Base-by-base conservation (phyloP, 768 basidiomycete species). In the Epithele typhae region DNA sequence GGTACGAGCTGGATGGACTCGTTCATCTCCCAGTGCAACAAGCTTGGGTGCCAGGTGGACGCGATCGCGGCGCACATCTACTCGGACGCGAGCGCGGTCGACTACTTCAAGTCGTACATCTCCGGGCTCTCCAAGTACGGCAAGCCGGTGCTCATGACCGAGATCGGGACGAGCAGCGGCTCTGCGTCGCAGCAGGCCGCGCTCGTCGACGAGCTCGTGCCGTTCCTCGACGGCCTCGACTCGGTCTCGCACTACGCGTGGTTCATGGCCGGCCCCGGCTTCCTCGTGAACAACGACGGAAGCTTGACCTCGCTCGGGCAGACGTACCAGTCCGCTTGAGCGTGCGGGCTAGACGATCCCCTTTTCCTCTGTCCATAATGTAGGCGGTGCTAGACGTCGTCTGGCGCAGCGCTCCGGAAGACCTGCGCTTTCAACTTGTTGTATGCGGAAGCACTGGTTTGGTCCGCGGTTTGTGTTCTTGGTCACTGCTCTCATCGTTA, bases 41-140 rank as follows among this genome's bases (percentile, higher is more conserved):
- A 43, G 38, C 51, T 52, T 46, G 51, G 51, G 32, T 62, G 60
- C 59, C 48, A 48, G 37, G 61, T 64, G 47, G 62, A 62, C 59
- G 54, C 50, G 27, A 49, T 57, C 43, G 62, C 62, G 27, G 53
- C 57, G 46, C 62, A 64, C 52, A 60, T 62, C 49, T 64, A 64
- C 57, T 58, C 59, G 56, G 53, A 54, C 12, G 59, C 59, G 38
- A 54, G 57, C 38, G 61, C 62, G 58, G 45, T 54, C 24, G 57
- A 27, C 24, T 62, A 64, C 58, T 64, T 53, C 59, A 30, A 64
- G 62, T 47, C 48, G 43, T 64, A 64, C 59, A 64, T 64, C 56
- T 45, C 57, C 43, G 46, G 39, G 44, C 45, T 59, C 32, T 59
- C 47, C 44, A 59, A 57, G 52, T 65, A 62, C 58, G 48, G 46